phyloP scores from a whole-genome alignment of 140 eudicot genomes.

The Senecio squalidus region DNA sequence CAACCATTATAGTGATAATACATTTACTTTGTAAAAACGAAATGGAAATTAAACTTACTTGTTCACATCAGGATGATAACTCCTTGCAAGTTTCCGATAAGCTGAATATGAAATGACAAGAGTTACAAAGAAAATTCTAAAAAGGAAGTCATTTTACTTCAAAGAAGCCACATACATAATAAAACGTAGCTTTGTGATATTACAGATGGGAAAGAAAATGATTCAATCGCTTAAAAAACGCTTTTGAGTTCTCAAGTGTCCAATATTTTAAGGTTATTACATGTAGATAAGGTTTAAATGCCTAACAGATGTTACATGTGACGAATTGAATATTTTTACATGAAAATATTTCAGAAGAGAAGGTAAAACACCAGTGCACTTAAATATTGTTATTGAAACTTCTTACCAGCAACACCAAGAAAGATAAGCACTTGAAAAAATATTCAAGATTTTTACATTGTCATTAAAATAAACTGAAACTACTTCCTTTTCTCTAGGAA shows the following conservation, averaged over 20 bases:
- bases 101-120: slow-evolving; percentile 76
- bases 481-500: background rate
- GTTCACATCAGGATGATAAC: slow-evolving; percentile 98
- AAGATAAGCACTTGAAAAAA: too few species aligned
- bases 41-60: slow-evolving; percentile 51
- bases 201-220: too few species aligned
- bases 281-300: too few species aligned
- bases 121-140: background rate
- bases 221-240: too few species aligned
- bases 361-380: too few species aligned
- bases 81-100: slow-evolving; percentile 96
- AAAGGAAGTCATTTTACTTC: background rate
- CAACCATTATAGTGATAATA: background rate
- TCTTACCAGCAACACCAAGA: too few species aligned
- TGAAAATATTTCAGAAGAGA: too few species aligned
- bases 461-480: background rate
- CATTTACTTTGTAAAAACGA: background rate
- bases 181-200: background rate
- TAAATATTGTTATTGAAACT: too few species aligned
- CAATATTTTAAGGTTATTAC: too few species aligned
- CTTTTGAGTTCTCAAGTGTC: too few species aligned
- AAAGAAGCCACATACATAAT: background rate
- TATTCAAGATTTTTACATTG: background rate
- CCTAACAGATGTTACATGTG: too few species aligned
- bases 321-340: too few species aligned